phyloP scores from a whole-genome alignment of 495 filamentous ascomycete species.

The Cercophora newfieldiana region DNA sequence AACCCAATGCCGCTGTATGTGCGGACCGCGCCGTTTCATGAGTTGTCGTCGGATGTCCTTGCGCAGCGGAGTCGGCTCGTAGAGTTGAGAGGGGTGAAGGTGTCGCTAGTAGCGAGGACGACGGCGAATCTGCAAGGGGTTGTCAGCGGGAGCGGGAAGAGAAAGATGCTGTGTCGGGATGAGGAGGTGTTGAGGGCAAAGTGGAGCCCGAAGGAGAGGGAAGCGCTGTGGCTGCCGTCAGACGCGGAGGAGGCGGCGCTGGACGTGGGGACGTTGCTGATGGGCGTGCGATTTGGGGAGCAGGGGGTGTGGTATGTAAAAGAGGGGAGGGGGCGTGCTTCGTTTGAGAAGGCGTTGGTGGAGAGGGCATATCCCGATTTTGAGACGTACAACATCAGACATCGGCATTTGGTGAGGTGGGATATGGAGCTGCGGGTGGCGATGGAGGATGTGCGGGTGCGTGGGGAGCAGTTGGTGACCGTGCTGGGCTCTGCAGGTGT shows the following conservation, averaged over 20 bases:
- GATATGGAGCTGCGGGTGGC: background rate
- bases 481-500: background rate
- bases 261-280: constrained; percentile 2
- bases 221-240: constrained; percentile 7
- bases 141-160: background rate
- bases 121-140: background rate
- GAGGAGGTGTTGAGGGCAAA: background rate
- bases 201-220: background rate
- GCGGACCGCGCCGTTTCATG: background rate
- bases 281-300: constrained; percentile 7
- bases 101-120: background rate
- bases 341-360: background rate
- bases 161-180: background rate
- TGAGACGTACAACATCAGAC: constrained; percentile 5
- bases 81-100: background rate
- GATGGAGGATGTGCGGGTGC: background rate
- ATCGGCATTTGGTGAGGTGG: constrained; percentile 5
- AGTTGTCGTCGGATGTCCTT: background rate
- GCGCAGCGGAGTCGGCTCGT: background rate
- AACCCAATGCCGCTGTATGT: background rate
- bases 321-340: background rate
- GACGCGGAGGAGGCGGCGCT: constrained; percentile 4
- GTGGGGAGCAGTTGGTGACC: constrained; percentile 1
- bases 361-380: constrained; percentile 8
- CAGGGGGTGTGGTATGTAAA: background rate